A percentile compares a stretch with the other conserved stretches of the same genome.
Conservation (phyloP, 2,329 filamentous ascomycete genomes). For the Pestalotiopsis sp. region DNA sequence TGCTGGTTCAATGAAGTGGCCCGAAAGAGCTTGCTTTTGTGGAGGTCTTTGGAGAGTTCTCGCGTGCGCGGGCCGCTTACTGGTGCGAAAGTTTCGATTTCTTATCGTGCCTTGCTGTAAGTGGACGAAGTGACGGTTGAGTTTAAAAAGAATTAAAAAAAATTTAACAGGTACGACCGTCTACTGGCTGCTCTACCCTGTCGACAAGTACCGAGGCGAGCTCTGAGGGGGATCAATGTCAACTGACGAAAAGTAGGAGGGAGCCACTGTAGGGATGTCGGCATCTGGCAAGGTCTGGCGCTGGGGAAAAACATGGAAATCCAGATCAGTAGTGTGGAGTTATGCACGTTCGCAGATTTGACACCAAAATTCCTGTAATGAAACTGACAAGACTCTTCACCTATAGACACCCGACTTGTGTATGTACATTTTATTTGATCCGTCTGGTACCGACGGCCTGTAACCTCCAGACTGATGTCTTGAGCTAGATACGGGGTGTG, state of each 20-base stretch:
- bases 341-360: background rate
- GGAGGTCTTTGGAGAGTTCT: constrained; percentile 2
- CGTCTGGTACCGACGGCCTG: background rate
- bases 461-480: background rate
- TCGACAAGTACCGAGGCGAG: background rate
- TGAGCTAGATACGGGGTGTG: background rate
- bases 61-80: constrained; percentile 11
- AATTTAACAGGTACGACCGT: background rate
- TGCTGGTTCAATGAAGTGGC: constrained; percentile 2
- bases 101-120: constrained; percentile 7
- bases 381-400: background rate
- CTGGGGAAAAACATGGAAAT: background rate
- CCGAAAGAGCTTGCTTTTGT: constrained; percentile 6
- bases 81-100: constrained; percentile 12
- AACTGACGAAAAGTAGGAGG: too few relatives aligned
- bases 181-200: background rate
- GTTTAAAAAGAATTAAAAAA: background rate
- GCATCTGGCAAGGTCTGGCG: background rate
- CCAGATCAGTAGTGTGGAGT: background rate
- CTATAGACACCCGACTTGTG: background rate
- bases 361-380: background rate
- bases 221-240: background rate
- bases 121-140: constrained; percentile 1
- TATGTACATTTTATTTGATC: background rate
- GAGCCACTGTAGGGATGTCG: background rate